phyloP scores from a whole-genome alignment of 495 filamentous ascomycete species.

The Astrothelium macrocarpum region DNA sequence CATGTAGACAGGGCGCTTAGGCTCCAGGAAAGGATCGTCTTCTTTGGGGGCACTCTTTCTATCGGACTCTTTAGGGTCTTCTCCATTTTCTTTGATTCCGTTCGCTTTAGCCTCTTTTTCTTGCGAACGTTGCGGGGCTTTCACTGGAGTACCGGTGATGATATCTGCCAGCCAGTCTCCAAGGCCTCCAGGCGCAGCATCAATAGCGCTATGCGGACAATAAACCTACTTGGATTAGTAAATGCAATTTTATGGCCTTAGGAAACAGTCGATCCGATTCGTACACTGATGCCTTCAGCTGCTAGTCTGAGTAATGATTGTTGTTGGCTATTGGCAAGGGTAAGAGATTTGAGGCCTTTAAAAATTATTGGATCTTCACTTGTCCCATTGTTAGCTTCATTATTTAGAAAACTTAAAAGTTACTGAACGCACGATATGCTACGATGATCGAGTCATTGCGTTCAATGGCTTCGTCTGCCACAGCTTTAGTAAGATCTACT shows the following conservation, averaged over 20 bases:
- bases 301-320: slow-evolving; percentile 69
- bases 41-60: background rate
- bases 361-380: slow-evolving; percentile 88
- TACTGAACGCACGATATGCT: slow-evolving; percentile 64
- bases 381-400: slow-evolving; percentile 6
- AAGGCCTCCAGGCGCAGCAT: slow-evolving; percentile 76
- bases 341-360: slow-evolving; percentile 77
- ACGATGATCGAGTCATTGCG: slow-evolving; percentile 69
- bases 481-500: slow-evolving; percentile 79
- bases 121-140: slow-evolving; percentile 2
- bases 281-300: slow-evolving; percentile 75
- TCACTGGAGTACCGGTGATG: slow-evolving; percentile 44
- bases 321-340: slow-evolving; percentile 76
- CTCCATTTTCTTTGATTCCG: slow-evolving; percentile 19
- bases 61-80: background rate
- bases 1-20: slow-evolving; percentile 28
- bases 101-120: slow-evolving; percentile 33
- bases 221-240: slow-evolving; percentile 48
- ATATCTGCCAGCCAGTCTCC: slow-evolving; percentile 95
- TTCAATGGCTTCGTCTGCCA: slow-evolving; percentile 84
- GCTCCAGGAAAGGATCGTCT: slow-evolving; percentile 5
- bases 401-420: background rate
- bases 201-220: slow-evolving; percentile 87
- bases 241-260: background rate
- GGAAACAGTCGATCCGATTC: slow-evolving; percentile 3